Percentiles rank a stretch among this genome's conserved stretches.
These are phyloP conservation scores for Dalbergia cultrata DNA, from an alignment of 306 rosid species.

Conservation along the genomic window DNA sequence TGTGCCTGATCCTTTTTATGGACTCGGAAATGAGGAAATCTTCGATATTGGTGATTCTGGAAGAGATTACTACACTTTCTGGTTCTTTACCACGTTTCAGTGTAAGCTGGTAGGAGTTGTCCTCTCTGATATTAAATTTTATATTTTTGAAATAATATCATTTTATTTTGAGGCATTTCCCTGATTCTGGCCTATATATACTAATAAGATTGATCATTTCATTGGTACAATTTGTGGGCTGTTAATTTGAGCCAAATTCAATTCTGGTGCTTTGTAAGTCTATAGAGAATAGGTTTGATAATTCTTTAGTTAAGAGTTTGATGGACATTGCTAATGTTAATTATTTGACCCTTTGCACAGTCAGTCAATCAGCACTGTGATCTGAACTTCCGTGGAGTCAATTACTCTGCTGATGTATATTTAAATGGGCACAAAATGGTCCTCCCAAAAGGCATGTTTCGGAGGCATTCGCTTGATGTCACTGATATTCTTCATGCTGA, in stretches of 20 bases:
- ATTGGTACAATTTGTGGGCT: slow-evolving; percentile 1
- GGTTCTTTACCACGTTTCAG: slow-evolving; percentile 88
- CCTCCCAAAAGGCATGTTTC: slow-evolving; percentile 92
- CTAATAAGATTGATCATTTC: neutral
- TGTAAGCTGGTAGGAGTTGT: slow-evolving; percentile 65
- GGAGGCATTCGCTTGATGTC: slow-evolving; percentile 89
- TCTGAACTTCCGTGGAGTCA: slow-evolving; percentile 89
- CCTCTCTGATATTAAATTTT: neutral
- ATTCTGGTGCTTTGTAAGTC: slow-evolving; percentile 6
- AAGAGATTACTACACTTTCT: slow-evolving; percentile 83
- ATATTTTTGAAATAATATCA: neutral
- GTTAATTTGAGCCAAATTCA: slow-evolving; percentile 8
- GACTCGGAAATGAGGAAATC: slow-evolving; percentile 75
- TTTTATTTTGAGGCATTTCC: neutral
- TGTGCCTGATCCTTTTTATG: slow-evolving; percentile 90
- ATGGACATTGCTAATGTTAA: slow-evolving; percentile 45
- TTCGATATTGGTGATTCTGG: slow-evolving; percentile 94
- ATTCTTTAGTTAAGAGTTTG: slow-evolving; percentile 16
- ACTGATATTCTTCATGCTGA: slow-evolving; percentile 74
- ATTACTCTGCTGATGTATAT: slow-evolving; percentile 87
- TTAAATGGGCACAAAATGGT: slow-evolving; percentile 81
- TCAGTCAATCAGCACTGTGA: slow-evolving; percentile 73
- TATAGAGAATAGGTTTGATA: slow-evolving; percentile 12
- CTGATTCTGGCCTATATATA: neutral
- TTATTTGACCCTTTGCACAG: slow-evolving; percentile 55